Evolutionary conservation across 352 stramenopile genomes (phyloP), one percentile per base, ranked within the genome.

Genomic region (Phytophthora colocasiae): DNA sequence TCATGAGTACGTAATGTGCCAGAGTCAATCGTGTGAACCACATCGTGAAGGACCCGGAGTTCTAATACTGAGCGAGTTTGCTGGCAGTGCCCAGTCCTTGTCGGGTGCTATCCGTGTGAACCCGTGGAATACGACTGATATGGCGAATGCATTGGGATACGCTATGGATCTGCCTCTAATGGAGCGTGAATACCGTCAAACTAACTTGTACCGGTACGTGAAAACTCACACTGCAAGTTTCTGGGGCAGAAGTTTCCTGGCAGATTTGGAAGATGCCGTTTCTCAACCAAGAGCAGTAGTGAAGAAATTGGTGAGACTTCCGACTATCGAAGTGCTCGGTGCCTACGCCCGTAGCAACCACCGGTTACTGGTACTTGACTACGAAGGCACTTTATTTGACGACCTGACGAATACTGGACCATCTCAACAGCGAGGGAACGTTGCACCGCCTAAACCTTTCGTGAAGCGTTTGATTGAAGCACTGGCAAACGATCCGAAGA

Each of bases 1-100:
- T 56, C 83, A 97, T 63, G 90, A 97, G 66, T 97, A 93, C 59
- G 88, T 97, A 27, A 91, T 92, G 57, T 94, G 87, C 48, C 89
- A 97, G 64, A 89, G 65, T 53, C 66, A 80, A 17, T 73, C 74
- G n/a, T 89, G 80, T 45, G 74, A 84, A n/a, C 75, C 67, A 6
- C 78, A 75, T 49, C 78, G 83, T 1, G 79, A 86, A 73, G 85
- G 82, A 12, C 90, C 90, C 8, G 90, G 90, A 3, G 90, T 96
- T 15, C 64, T 97, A 11, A 85, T 97, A 45, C 66, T 97, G 34
- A 96, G 86, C 34, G 90, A 97, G 65, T 97, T 97, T 74, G 89
- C 90, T 11, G 90, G 90, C 15, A 93, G 80, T 63, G 88, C 89
- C 8, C 90, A 97, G 68, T 96, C 87, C 12, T 77, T 97, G 39